Percentiles rank a stretch among this genome's conserved stretches.
Conservation (phyloP, 495 filamentous ascomycete genomes). For the Darksidea phi region DNA sequence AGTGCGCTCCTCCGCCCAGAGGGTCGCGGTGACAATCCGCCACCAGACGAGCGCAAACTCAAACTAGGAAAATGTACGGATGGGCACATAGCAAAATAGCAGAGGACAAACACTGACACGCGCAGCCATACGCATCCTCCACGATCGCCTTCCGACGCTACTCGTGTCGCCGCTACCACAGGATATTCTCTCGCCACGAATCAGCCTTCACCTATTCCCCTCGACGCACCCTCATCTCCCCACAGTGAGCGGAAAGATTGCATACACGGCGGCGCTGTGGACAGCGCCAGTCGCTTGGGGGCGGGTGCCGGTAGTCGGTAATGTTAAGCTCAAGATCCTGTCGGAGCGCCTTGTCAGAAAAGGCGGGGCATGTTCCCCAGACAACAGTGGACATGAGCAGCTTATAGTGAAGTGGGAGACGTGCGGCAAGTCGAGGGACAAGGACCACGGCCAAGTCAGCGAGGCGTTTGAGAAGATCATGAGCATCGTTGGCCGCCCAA, state of each 20-base stretch:
- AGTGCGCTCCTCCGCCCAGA: slow-evolving; percentile 18
- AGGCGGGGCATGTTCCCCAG: slow-evolving; percentile 39
- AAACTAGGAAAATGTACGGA: slow-evolving; percentile 85
- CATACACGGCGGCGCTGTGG: slow-evolving; percentile 92
- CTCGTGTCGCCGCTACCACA: slow-evolving; percentile 79
- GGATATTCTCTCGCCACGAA: slow-evolving; percentile 82
- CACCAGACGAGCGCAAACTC: slow-evolving; percentile 74
- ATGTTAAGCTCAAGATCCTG: slow-evolving; percentile 80
- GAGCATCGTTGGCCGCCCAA: slow-evolving; percentile 48
- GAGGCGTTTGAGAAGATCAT: slow-evolving; percentile 54
- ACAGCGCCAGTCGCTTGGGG: slow-evolving; percentile 95
- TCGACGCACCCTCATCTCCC: slow-evolving; percentile 95
- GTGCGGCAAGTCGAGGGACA: slow-evolving; percentile 48
- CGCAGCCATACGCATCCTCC: slow-evolving; percentile 80
- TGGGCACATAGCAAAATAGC: slow-evolving; percentile 2
- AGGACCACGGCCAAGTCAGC: slow-evolving; percentile 43
- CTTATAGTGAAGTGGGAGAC: slow-evolving; percentile 86
- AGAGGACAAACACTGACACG: slow-evolving; percentile 13
- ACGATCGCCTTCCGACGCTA: slow-evolving; percentile 80
- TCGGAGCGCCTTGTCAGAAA: slow-evolving; percentile 81
- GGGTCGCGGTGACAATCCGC: slow-evolving; percentile 43
- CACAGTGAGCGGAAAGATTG: slow-evolving; percentile 80
- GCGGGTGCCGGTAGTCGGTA: slow-evolving; percentile 81
- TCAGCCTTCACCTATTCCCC: slow-evolving; percentile 93
- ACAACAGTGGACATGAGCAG: slow-evolving; percentile 63